Conservation (phyloP, 805 yeast genomes). For the Kodamaea kakaduensis region DNA sequence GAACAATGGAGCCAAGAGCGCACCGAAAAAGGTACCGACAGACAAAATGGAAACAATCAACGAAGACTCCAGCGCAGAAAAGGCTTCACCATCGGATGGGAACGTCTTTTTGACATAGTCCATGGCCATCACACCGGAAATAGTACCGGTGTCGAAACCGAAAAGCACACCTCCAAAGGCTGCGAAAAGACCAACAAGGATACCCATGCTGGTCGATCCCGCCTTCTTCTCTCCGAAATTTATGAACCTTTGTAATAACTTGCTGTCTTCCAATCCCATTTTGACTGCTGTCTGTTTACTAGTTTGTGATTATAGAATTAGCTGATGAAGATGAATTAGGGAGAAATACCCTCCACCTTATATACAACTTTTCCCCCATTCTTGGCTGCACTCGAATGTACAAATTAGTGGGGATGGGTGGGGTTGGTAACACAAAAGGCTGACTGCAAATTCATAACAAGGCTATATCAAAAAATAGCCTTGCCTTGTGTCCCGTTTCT, state of each 20-base stretch:
- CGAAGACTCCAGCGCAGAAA: slow-evolving; percentile 20
- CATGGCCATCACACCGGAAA: slow-evolving; percentile 41
- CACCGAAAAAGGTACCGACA: slow-evolving; percentile 41
- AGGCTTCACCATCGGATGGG: slow-evolving; percentile 15
- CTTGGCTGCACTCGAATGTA: neutral
- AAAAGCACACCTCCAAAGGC: slow-evolving; percentile 41
- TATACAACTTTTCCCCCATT: too few species aligned
- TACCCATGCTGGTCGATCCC: slow-evolving; percentile 41
- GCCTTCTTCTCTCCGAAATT: slow-evolving; percentile 46
- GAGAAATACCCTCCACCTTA: too few species aligned
- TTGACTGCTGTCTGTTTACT: slow-evolving; percentile 8
- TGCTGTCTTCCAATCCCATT: slow-evolving; percentile 40
- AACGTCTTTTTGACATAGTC: slow-evolving; percentile 29
- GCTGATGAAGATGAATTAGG: slow-evolving; percentile 1
- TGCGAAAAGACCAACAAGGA: slow-evolving; percentile 37
- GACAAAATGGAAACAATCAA: slow-evolving; percentile 32
- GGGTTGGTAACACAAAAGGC: neutral
- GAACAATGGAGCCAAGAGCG: slow-evolving; percentile 33
- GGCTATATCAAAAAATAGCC: too few species aligned
- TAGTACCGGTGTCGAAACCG: slow-evolving; percentile 44
- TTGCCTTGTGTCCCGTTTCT: too few species aligned
- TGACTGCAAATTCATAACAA: too few species aligned
- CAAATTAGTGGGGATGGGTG: slow-evolving; percentile 2
- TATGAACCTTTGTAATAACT: slow-evolving; percentile 29
- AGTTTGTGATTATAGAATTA: slow-evolving; percentile 2